Evolutionary conservation across 257 asterid species (phyloP), one percentile per base, ranked within the genome.

Genomic region (Solanum piurae): DNA sequence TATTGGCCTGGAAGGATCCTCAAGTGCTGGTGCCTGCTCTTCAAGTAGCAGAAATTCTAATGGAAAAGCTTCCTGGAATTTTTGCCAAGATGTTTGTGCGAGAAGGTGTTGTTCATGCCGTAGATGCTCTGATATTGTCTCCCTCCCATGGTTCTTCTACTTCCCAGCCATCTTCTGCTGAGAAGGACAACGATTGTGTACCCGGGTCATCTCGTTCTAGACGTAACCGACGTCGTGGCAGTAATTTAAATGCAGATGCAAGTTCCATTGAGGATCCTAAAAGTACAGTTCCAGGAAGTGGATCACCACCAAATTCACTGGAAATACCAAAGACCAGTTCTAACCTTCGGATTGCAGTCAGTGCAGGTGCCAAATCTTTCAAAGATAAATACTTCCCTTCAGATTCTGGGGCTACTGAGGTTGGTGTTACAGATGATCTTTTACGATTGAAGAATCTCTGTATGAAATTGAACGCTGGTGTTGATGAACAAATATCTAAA

Each of bases 1-100:
- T 98, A 85, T 91, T 98, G 89, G 99, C 99, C 69, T 96, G 98
- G 99, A 98, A 98, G 94, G 99, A 98, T 93, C 99, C 99, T 44
- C 99, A 95, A 87, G 99, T 94, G 85, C 91, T 98, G 93, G 94
- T 96, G 44, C 99, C 99, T 18, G 98, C 99, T 75, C 98, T 98
- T 89, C 99, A 98, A 87, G 93, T 96, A 87, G 95, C 99, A 36
- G 99, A 95, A 90, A 98, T 98, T 85, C 91, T 96, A 91, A 96
- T 98, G 99, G 98, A 95, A 91, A 98, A 95, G 91, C 98, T 96
- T 86, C 99, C 99, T 33, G 95, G 90, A 85, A 92, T 92, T 60
- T 98, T 98, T 90, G 90, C 99, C 80, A 95, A 95, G 94, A 94
- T 98, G 97, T 98, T 98, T 88, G 93, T 93, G 29, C 92, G 99